A percentile compares a stretch with the other conserved stretches of the same genome.
Evolutionary conservation across 345 rosid species (phyloP).

Genomic region (Brassica cretica): DNA sequence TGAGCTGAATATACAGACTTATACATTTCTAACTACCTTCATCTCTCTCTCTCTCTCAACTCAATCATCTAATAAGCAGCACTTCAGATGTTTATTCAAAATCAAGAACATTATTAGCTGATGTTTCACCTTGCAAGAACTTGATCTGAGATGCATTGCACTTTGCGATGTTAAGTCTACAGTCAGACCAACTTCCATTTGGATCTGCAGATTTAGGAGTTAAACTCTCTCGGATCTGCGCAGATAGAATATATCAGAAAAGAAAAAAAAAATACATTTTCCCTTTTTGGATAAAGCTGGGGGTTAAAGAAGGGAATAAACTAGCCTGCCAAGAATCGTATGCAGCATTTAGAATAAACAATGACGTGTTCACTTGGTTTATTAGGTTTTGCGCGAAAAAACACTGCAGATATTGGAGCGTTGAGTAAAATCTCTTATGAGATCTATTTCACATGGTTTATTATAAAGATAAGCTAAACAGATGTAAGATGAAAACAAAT

Average conservation of each 20-base stretch:
- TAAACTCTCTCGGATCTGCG: constrained; percentile 40
- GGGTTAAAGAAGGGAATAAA: not conserved
- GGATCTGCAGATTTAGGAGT: constrained; percentile 44
- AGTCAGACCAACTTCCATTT: constrained; percentile 36
- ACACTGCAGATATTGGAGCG: constrained; percentile 30
- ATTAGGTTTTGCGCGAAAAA: constrained; percentile 41
- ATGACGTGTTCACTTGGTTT: constrained; percentile 37
- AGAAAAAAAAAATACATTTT: not conserved
- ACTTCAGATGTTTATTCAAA: not conserved
- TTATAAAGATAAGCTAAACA: not conserved
- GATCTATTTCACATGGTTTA: not conserved
- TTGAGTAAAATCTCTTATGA: not conserved
- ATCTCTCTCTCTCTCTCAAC: not conserved
- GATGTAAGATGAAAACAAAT: constrained; percentile 10
- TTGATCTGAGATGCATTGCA: constrained; percentile 37
- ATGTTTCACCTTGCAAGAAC: constrained; percentile 40
- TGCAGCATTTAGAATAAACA: constrained; percentile 41
- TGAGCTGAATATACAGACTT: not conserved
- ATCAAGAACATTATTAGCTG: constrained; percentile 8
- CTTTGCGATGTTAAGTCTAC: constrained; percentile 34
- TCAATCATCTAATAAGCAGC: not conserved
- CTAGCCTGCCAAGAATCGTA: constrained; percentile 45
- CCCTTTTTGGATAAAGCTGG: not conserved
- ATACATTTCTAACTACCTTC: not conserved
- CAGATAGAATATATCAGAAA: not conserved